Evolutionary conservation across 306 rosid species (phyloP).

Genomic region (Clitoria ternatea): DNA sequence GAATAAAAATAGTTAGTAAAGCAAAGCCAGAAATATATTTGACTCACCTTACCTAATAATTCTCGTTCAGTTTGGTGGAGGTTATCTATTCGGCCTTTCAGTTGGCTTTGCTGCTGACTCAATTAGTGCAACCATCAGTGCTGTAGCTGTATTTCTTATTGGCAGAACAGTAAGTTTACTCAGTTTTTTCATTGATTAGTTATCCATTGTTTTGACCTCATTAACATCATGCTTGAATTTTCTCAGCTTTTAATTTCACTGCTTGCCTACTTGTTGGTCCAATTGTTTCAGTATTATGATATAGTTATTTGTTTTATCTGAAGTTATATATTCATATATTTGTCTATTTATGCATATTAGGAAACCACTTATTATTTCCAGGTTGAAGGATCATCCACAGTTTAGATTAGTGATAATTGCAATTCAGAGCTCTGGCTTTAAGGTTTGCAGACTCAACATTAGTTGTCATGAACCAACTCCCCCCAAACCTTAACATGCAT

Average conservation of each 20-base stretch:
- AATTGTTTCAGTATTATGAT: neutral
- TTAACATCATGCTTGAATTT: neutral
- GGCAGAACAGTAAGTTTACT: conserved; percentile 79
- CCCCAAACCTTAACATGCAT: neutral
- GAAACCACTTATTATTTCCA: conserved; percentile 63
- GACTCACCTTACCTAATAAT: neutral
- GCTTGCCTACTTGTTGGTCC: conserved; percentile 16
- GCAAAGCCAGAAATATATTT: neutral
- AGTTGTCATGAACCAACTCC: neutral
- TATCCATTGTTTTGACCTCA: neutral
- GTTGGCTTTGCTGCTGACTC: conserved; percentile 83
- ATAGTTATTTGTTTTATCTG: conserved; percentile 15
- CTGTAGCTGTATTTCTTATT: conserved; percentile 78
- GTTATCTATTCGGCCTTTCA: conserved; percentile 87
- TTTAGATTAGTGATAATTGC: conserved; percentile 77
- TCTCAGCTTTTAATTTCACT: neutral
- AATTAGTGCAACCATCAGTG: conserved; percentile 76
- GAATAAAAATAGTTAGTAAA: neutral
- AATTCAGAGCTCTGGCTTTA: conserved; percentile 74
- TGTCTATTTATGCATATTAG: conserved; percentile 58
- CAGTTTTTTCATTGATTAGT: neutral
- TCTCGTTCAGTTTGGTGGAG: conserved; percentile 83
- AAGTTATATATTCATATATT: conserved; percentile 9
- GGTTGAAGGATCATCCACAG: conserved; percentile 90
- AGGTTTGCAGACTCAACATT: conserved; percentile 49